Evolutionary conservation across 2,329 filamentous ascomycete genomes (phyloP).

Genomic region (Myriosclerotinia curreyana): DNA sequence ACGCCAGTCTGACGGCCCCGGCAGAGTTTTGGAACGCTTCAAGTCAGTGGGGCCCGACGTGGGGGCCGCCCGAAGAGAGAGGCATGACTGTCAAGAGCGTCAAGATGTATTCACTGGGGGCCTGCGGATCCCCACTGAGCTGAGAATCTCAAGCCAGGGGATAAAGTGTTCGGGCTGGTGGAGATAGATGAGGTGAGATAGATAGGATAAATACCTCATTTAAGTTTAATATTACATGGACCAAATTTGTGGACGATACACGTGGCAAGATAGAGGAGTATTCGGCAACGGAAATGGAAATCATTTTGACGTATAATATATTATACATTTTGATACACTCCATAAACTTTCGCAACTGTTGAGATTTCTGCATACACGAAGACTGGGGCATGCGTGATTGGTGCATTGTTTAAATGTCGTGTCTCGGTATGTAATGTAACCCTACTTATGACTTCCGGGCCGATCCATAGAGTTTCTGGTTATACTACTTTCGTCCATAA

Average conservation of each 20-base stretch:
- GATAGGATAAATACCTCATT: background rate
- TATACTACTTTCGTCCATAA: background rate
- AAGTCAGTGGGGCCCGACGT: conserved; percentile 47
- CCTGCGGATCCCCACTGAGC: conserved; percentile 19
- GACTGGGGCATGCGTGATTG: conserved; percentile 9
- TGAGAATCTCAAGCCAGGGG: background rate
- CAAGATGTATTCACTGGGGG: conserved; percentile 27
- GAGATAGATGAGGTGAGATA: background rate
- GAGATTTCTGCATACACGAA: conserved; percentile 17
- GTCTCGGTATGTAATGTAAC: conserved; percentile 7
- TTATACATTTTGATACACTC: background rate
- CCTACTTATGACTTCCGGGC: background rate
- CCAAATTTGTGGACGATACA: background rate
- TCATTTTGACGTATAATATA: background rate
- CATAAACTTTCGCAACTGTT: background rate
- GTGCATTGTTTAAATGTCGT: conserved; percentile 5
- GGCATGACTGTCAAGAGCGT: conserved; percentile 30
- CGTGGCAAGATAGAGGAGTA: conserved; percentile 1
- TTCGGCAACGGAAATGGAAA: background rate
- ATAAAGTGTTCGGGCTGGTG: background rate
- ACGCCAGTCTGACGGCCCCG: conserved; percentile 42
- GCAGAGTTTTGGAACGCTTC: conserved; percentile 46
- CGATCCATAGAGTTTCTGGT: background rate
- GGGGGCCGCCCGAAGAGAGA: conserved; percentile 36
- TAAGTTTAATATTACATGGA: conserved; percentile 7